phyloP scores from a whole-genome alignment of 169 alveolate species.

The Plasmodium coatneyi region DNA sequence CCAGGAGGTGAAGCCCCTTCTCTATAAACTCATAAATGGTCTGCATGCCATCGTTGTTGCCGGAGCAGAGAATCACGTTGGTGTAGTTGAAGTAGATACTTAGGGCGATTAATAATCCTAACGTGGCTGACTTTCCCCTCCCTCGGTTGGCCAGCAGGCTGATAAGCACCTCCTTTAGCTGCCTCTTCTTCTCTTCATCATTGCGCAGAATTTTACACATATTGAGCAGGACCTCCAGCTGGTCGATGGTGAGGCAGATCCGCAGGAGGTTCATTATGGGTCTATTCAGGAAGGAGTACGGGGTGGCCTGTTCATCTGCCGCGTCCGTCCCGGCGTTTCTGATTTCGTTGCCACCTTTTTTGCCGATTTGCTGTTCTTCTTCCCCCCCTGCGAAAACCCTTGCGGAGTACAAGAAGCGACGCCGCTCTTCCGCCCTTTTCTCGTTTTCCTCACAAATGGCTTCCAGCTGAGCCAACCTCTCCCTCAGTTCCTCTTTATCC shows the following conservation, averaged over 20 bases:
- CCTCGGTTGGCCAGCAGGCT: slow-evolving; percentile 98
- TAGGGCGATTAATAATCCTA: slow-evolving; percentile 95
- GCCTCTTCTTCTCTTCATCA: slow-evolving; percentile 52
- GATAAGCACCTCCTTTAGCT: slow-evolving; percentile 51
- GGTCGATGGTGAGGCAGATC: slow-evolving; percentile 63
- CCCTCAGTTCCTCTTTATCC: slow-evolving; percentile 6
- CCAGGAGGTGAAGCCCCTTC: slow-evolving; percentile 94
- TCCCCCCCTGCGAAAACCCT: neutral
- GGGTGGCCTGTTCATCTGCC: neutral
- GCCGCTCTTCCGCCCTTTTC: slow-evolving; percentile 72
- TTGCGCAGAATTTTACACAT: slow-evolving; percentile 66
- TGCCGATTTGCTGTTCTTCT: neutral
- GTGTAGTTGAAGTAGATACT: slow-evolving; percentile 93
- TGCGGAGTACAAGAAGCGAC: slow-evolving; percentile 33
- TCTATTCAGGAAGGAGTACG: slow-evolving; percentile 21
- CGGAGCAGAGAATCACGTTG: slow-evolving; percentile 98
- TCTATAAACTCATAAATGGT: slow-evolving; percentile 98
- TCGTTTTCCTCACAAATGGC: slow-evolving; percentile 80
- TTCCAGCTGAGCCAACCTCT: slow-evolving; percentile 5
- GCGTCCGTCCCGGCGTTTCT: neutral
- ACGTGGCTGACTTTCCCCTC: slow-evolving; percentile 99
- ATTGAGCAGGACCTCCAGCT: slow-evolving; percentile 22
- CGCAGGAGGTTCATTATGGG: slow-evolving; percentile 21
- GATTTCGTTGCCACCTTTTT: too few relatives aligned
- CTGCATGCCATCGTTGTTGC: slow-evolving; percentile 97